phyloP scores from a whole-genome alignment of 129 eudicot genomes.

The Centrapalus pauciflorus region DNA sequence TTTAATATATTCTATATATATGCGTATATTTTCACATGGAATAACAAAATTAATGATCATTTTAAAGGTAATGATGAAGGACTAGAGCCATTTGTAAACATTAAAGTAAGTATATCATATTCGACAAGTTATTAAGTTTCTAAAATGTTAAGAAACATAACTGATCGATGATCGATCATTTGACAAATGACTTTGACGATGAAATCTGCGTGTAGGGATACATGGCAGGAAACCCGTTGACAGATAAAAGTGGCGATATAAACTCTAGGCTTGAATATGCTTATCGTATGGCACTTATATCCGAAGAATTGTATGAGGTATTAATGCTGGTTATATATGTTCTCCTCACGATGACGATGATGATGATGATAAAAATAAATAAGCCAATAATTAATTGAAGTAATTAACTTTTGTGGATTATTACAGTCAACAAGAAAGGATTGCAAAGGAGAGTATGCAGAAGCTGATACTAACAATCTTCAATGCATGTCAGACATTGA shows the following conservation, averaged over 20 bases:
- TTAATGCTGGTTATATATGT: background rate
- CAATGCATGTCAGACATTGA: slow-evolving; percentile 16
- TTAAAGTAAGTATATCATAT: slow-evolving; percentile 13
- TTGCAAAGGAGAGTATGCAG: slow-evolving; percentile 31
- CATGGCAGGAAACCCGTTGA: slow-evolving; percentile 34
- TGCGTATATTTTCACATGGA: no score
- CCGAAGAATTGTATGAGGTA: slow-evolving; percentile 34
- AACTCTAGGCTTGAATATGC: slow-evolving; percentile 30
- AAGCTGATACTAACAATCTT: slow-evolving; percentile 22
- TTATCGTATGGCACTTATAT: slow-evolving; percentile 33
- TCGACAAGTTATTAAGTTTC: background rate
- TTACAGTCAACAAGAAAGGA: slow-evolving; percentile 8
- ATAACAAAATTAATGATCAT: background rate
- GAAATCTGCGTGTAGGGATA: no score
- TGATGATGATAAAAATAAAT: no score
- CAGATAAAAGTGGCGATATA: slow-evolving; percentile 17
- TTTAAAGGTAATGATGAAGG: slow-evolving; percentile 32
- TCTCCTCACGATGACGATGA: no score
- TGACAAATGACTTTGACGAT: background rate
- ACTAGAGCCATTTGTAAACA: slow-evolving; percentile 18
- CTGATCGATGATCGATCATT: no score
- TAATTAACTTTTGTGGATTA: background rate
- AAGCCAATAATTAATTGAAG: background rate
- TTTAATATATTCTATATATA: no score
- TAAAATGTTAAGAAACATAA: no score